These are phyloP conservation scores for Rutstroemia sp. DNA, from an alignment of 2,329 filamentous ascomycete genomes.

Conservation along the genomic window DNA sequence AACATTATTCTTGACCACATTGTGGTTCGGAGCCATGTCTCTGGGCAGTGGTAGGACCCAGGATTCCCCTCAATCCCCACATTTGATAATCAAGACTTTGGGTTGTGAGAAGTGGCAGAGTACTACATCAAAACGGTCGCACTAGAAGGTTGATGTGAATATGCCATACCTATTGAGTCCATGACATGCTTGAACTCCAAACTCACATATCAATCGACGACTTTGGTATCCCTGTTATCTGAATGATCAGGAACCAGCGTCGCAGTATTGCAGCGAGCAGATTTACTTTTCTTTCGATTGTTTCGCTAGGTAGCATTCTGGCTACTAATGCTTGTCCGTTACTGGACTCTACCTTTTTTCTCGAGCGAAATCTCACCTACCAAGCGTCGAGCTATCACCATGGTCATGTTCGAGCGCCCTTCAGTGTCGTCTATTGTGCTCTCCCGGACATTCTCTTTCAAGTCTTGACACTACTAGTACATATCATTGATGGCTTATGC, in stretches of 20 bases:
- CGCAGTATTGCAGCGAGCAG: slow-evolving; percentile 4
- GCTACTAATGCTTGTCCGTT: slow-evolving; percentile 1
- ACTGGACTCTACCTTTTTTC: background rate
- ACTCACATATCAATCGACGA: background rate
- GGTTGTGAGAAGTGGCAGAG: slow-evolving; percentile 2
- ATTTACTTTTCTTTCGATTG: background rate
- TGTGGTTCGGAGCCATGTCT: background rate
- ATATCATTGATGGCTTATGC: too few relatives aligned
- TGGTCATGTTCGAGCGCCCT: background rate
- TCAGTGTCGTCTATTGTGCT: background rate
- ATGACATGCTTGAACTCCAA: slow-evolving; percentile 7
- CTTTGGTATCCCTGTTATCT: background rate
- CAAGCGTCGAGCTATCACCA: background rate
- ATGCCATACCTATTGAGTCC: slow-evolving; percentile 8
- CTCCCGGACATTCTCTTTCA: background rate
- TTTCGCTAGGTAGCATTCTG: background rate
- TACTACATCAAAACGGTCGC: background rate
- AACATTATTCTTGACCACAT: background rate
- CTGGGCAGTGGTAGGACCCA: background rate
- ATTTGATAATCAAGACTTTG: background rate
- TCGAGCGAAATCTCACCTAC: background rate
- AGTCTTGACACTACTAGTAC: too few relatives aligned
- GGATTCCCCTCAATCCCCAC: slow-evolving; percentile 1
- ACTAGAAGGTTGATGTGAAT: slow-evolving; percentile 7
- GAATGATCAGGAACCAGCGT: background rate